Percentiles rank a stretch among this genome's conserved stretches.
Evolutionary conservation across 208 protist species (phyloP).

Genomic region (Angomonas ambiguus): DNA sequence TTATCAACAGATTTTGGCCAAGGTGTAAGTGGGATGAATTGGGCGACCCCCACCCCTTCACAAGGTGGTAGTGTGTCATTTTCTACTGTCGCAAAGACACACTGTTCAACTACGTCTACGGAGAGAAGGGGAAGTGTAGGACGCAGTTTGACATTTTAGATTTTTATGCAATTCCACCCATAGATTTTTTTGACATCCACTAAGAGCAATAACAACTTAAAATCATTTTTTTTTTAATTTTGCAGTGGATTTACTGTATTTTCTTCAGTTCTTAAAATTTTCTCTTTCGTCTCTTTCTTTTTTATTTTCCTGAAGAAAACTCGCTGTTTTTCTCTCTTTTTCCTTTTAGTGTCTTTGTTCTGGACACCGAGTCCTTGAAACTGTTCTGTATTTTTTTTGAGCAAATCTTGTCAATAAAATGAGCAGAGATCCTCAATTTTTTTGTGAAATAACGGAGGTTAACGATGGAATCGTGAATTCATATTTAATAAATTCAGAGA

Average conservation of each 20-base stretch:
- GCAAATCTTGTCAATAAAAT: no score
- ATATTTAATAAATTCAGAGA: neutral
- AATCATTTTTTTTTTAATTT: neutral
- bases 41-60: constrained; percentile 25
- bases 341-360: neutral
- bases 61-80: constrained; percentile 65
- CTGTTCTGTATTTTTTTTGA: neutral
- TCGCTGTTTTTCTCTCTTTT: no score
- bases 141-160: constrained; percentile 51
- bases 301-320: neutral
- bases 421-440: neutral
- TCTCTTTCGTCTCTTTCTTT: neutral
- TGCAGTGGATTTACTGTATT: no score
- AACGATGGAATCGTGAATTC: neutral
- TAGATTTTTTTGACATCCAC: neutral
- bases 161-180: neutral
- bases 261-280: neutral
- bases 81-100: constrained; percentile 48
- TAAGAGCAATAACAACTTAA: neutral
- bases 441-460: neutral
- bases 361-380: neutral
- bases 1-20: constrained; percentile 60
- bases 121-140: constrained; percentile 53
- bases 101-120: constrained; percentile 47
- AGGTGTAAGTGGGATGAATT: constrained; percentile 26